Evolutionary conservation across 2,329 filamentous ascomycete genomes (phyloP).

Genomic region (Penicillium crustosum): DNA sequence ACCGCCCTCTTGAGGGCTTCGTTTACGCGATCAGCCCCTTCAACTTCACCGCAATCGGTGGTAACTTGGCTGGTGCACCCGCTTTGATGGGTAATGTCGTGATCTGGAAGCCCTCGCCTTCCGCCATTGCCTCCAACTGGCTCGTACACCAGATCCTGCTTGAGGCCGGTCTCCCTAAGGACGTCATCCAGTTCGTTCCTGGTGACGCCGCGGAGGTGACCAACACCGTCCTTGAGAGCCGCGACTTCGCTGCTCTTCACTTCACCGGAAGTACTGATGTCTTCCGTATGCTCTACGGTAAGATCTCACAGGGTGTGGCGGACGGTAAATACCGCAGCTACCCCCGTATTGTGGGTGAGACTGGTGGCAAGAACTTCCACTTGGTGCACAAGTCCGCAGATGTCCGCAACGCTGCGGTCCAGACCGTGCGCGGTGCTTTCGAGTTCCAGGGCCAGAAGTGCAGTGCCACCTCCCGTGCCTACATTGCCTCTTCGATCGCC

Average conservation of each 20-base stretch:
- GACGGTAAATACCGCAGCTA: slow-evolving; percentile 81
- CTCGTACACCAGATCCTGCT: slow-evolving; percentile 85
- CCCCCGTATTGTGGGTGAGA: slow-evolving; percentile 86
- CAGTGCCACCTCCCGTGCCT: slow-evolving; percentile 77
- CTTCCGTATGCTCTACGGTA: slow-evolving; percentile 83
- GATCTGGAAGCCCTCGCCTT: slow-evolving; percentile 94
- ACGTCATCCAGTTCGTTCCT: slow-evolving; percentile 91
- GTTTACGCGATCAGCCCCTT: slow-evolving; percentile 93
- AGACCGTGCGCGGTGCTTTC: slow-evolving; percentile 83
- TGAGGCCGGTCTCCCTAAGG: slow-evolving; percentile 83
- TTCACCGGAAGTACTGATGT: slow-evolving; percentile 92
- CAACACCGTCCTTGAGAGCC: slow-evolving; percentile 71
- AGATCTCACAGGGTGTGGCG: slow-evolving; percentile 78
- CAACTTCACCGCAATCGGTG: slow-evolving; percentile 95
- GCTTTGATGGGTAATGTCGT: slow-evolving; percentile 93
- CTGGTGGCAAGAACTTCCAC: slow-evolving; percentile 93
- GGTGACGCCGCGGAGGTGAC: slow-evolving; percentile 85
- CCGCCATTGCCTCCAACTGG: slow-evolving; percentile 85
- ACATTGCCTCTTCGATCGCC: slow-evolving; percentile 75
- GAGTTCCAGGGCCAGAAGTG: slow-evolving; percentile 93
- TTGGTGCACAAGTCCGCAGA: slow-evolving; percentile 76
- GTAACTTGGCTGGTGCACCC: slow-evolving; percentile 78
- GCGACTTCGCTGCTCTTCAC: slow-evolving; percentile 84
- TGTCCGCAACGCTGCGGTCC: slow-evolving; percentile 72
- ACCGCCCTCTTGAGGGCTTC: slow-evolving; percentile 88